Evolutionary conservation across 257 asterid genomes (phyloP).

Genomic region (Solanum infundibuliforme): DNA sequence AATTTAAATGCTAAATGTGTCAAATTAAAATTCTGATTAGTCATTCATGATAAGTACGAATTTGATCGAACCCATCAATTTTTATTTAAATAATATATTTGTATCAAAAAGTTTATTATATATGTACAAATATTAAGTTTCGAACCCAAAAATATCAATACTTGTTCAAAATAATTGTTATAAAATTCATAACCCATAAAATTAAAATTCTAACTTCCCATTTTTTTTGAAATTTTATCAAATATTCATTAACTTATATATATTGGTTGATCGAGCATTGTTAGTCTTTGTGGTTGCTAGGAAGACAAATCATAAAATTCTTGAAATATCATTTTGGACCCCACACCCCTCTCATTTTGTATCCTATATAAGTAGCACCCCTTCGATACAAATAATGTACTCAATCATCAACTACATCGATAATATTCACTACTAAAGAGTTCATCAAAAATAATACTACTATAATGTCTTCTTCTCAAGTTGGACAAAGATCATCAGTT

Average conservation of each 20-base stretch:
- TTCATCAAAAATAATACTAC: background rate
- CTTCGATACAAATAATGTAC: background rate
- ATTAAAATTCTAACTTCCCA: no score
- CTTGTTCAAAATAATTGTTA: no score
- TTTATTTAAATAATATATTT: no score
- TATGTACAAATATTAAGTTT: no score
- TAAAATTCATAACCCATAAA: no score
- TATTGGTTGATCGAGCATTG: background rate
- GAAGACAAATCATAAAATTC: constrained; percentile 25
- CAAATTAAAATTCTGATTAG: background rate
- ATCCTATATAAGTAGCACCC: constrained; percentile 15
- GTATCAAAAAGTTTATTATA: no score
- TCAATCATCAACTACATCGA: background rate
- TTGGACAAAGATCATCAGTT: background rate
- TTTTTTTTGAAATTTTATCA: background rate
- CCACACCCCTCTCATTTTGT: background rate
- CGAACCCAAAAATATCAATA: no score
- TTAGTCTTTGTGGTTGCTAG: background rate
- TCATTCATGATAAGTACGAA: no score
- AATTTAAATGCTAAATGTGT: background rate
- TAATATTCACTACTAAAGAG: background rate
- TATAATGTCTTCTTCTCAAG: background rate
- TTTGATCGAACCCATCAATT: no score
- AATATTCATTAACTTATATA: no score
- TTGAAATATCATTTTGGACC: constrained; percentile 5